Evolutionary conservation across 768 basidiomycete species (phyloP), one percentile per base, ranked within the genome.

Genomic region (Suillus cothurnatus): DNA sequence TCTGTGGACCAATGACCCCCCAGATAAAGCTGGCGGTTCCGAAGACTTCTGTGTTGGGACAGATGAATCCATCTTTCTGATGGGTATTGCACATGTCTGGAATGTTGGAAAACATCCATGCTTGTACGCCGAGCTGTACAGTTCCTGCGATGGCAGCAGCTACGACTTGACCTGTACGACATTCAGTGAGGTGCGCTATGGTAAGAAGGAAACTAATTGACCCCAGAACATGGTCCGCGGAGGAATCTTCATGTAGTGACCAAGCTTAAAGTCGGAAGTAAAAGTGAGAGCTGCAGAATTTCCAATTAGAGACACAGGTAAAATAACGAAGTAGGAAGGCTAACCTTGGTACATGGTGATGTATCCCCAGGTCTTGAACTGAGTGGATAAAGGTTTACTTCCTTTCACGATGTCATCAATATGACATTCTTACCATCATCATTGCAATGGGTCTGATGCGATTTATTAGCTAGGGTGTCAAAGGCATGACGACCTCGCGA

Each of bases 11-110:
- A 63, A 95, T 91, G 66, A 92, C 90, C 66, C 93, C 91, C 88
- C 88, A 93, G 67, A 94, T 84, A 67, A 94, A 85, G 65, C 86
- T 87, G 26, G 92, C 92, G 3, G 90, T 91, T 43, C 90, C 91
- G 74, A 94, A 93, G 9, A 92, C 89, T 66, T 87, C 80, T 6
- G 89, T 89, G 15, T 64, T 74, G 0, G 91, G 90, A 73, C 92
- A 93, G 62, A 85, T 88, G 76, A 92, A 93, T 23, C 85, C 84
- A 69, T 88, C 82, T 69, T 73, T 78, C 75, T 91, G 86, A 57
- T 79, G 67, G 8, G 79, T 73, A 14, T 68, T 39, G 73, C 84
- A 85, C 61, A 85, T 78, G 49, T 77, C 74, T 23, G 72, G 64
- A 70, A 85, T 80, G 65, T 84, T 76, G 15, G 74, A 67, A 72